These are phyloP conservation scores for Saussurea involucrata DNA, from an alignment of 129 eudicot genomes.

Conservation along the genomic window DNA sequence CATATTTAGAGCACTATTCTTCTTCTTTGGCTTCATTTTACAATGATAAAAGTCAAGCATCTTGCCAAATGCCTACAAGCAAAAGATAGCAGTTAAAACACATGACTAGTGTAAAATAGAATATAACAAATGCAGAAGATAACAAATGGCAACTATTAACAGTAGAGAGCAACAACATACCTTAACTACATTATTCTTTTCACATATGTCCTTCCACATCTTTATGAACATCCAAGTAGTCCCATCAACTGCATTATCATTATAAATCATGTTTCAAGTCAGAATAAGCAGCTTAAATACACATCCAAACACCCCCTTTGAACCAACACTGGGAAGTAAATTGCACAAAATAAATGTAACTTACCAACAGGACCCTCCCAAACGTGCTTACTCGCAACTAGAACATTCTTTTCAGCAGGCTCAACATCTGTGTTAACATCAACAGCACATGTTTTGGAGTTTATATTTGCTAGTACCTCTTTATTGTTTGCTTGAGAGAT, in stretches of 20 bases:
- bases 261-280: constrained; percentile 16
- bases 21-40: constrained; percentile 22
- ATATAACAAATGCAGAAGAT: not conserved
- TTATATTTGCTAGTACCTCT: constrained; percentile 14
- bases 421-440: constrained; percentile 45
- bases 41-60: constrained; percentile 60
- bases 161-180: constrained; percentile 37
- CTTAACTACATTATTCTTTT: constrained; percentile 43
- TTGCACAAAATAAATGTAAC: not conserved
- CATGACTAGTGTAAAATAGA: not conserved
- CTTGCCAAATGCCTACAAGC: constrained; percentile 58
- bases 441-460: constrained; percentile 23
- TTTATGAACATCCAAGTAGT: constrained; percentile 54
- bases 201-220: constrained; percentile 72
- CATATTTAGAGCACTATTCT: constrained; percentile 22
- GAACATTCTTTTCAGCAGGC: constrained; percentile 25
- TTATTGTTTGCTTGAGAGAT: constrained; percentile 34
- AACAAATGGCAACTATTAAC: not conserved
- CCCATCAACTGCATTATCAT: constrained; percentile 22
- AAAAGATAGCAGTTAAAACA: constrained; percentile 10
- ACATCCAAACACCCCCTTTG: not conserved
- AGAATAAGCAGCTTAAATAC: not conserved
- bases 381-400: constrained; percentile 15
- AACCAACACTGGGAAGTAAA: not conserved
- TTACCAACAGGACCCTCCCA: constrained; percentile 29